Base-by-base conservation (phyloP, 2,329 filamentous ascomycete species). In the Orbilia javanica region DNA sequence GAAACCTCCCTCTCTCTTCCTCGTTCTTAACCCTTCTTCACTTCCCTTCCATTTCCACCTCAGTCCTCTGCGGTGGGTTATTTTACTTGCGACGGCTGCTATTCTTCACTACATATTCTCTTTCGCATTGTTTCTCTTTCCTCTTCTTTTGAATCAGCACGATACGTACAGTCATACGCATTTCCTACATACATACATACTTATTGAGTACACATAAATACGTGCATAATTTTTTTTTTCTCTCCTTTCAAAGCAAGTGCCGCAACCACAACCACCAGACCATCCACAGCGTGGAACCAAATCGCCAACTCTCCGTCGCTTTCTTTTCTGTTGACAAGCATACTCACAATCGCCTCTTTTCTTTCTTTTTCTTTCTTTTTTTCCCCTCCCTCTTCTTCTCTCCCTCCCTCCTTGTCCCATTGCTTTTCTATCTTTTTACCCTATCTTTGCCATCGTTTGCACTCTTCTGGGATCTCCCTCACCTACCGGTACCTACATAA, bases 21-120 rank as follows among this genome's bases (percentile, higher is more conserved):
- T 31, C 29, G 3, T 31, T 31, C 29, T 39, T 39, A 39, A 39
- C 18, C 27, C 62, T 44, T 48, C 25, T 31, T 62, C n/a, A n/a
- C n/a, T 46, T 68, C 66, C 39, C 52, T 36, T 55, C 44, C 29
- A 53, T 44, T 20, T 46, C 36, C 64, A 52, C 48, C 57, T 46
- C 36, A 22, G 48, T 62, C 31, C 22, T 52, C 48, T 68, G 44
- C 18, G 27, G 44, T 53, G 50, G 48, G 48, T 52, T 68, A 48
- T 52, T 50, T 50, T 52, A 50, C 31, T 48, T 55, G 44, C n/a
- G 29, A 46, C 64, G 62, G 22, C 31, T 68, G 29, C 29, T 34
- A n/a, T n/a, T n/a, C n/a, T n/a, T n/a, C n/a, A n/a, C n/a, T n/a
- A 31, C 29, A 31, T 31, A 15, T 57, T 57, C 29, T 46, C 57